Base-by-base conservation (phyloP, 192 early-diverging fungal genomes). In the Pilaira anomala region DNA sequence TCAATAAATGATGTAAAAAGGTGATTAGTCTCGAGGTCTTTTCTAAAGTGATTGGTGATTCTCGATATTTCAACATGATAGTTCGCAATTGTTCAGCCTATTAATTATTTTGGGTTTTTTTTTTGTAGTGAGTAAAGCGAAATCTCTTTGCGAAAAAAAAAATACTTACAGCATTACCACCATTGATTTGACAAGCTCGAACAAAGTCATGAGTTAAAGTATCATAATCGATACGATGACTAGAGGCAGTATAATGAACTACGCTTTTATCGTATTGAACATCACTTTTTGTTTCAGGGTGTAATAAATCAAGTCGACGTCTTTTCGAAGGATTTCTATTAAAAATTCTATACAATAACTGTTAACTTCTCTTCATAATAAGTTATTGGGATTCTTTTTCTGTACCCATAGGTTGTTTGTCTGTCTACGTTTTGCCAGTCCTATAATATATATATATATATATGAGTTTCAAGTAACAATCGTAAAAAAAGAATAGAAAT, bases 61-160 rank as follows among this genome's bases (percentile, higher is more conserved):
- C 71, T 48, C 65, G 54, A 48, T 73, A 73, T 36, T 63, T 73
- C 19, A 63, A 19, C 41, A 73, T 58, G 12, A 73, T 58, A 3
- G 58, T 41, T 48, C 63, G 63, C 3, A 73, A 54, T 52, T 67
- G 71, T 25, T 73, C 71, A 52, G 61, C 45, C 71, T 73, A 52
- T 51, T 5, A 39, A 48, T 18, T 13, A 18, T 19, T 18, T 14
- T 18, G 16, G 44, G 39, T 40, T 40, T 8, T 8, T 40, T 40
- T 8, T 8, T 40, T 40, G 12, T 40, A 12, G n/a, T n/a, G n/a
- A n/a, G n/a, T n/a, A n/a, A n/a, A n/a, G n/a, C n/a, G n/a, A n/a
- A n/a, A n/a, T n/a, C n/a, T n/a, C n/a, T n/a, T 36, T 9, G 11
- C 33, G 33, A 36, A 36, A 36, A 36, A 6, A 22, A 12, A 2